Percentiles rank a stretch among this genome's conserved stretches.
Conservation (phyloP, 352 stramenopile species). For the Globisporangium canariense region DNA sequence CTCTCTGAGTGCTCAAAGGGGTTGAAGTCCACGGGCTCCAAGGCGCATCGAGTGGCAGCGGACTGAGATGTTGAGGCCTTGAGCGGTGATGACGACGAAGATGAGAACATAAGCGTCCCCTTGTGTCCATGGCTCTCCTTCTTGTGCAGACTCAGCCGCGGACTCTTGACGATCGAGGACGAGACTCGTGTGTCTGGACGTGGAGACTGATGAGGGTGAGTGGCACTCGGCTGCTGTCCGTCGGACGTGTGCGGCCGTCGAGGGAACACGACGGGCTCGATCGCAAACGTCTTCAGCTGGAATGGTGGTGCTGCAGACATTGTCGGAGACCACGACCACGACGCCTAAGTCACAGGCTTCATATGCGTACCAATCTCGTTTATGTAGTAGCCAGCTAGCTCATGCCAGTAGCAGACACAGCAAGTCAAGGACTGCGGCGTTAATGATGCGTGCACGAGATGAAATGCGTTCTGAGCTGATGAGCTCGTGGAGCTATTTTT, state of each 20-base stretch:
- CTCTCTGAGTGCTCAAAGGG: slow-evolving; percentile 5
- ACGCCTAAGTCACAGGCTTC: neutral
- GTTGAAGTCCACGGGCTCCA: slow-evolving; percentile 4
- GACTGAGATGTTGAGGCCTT: neutral
- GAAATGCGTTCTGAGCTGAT: too few relatives aligned
- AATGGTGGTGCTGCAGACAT: neutral
- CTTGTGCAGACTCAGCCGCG: neutral
- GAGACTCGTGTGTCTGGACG: neutral
- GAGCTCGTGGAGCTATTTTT: too few relatives aligned
- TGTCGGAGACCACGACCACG: neutral
- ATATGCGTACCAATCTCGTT: neutral
- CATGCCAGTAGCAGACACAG: neutral
- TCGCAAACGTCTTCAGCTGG: slow-evolving; percentile 1
- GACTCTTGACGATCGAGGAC: neutral
- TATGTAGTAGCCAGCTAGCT: neutral
- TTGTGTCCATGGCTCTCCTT: neutral
- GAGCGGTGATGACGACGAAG: neutral
- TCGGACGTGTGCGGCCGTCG: slow-evolving; percentile 1
- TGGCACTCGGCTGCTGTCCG: neutral
- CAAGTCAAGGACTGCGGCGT: too few relatives aligned
- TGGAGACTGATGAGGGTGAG: neutral
- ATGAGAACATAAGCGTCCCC: neutral
- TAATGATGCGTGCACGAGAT: too few relatives aligned
- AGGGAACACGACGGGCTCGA: slow-evolving; percentile 1
- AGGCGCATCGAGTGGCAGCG: neutral